Conservation (phyloP, 768 basidiomycete species). For the Phlebiopsis flavidoalba region DNA sequence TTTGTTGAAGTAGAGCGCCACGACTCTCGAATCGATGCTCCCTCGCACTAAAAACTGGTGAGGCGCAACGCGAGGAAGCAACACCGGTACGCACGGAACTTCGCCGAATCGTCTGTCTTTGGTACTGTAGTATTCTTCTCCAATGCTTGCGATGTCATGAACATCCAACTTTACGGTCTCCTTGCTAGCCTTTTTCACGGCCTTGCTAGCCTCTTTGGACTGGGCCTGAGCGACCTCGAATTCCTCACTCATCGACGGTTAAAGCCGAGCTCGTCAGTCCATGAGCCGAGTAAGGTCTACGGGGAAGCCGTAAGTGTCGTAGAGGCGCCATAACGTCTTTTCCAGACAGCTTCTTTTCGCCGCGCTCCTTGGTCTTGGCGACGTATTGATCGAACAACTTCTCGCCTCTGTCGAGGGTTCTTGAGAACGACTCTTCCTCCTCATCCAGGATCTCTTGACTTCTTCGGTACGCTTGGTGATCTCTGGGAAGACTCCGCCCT, state of each 20-base stretch:
- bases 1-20: constrained; percentile 83
- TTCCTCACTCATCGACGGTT: constrained; percentile 77
- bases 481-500: constrained; percentile 92
- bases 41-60: constrained; percentile 57
- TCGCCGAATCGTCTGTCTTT: constrained; percentile 90
- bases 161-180: constrained; percentile 90
- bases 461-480: constrained; percentile 76
- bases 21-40: constrained; percentile 69
- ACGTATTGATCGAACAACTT: constrained; percentile 91
- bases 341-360: constrained; percentile 66
- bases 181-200: constrained; percentile 60
- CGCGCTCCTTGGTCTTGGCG: constrained; percentile 54
- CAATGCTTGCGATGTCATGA: constrained; percentile 83
- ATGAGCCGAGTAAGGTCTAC: constrained; percentile 94
- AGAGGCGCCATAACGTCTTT: constrained; percentile 95
- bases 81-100: constrained; percentile 67
- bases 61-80: background rate
- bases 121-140: constrained; percentile 74
- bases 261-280: constrained; percentile 92
- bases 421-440: constrained; percentile 95
- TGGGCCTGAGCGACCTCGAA: constrained; percentile 85
- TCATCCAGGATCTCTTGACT: constrained; percentile 95
- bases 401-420: constrained; percentile 96
- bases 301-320: constrained; percentile 98
- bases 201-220: constrained; percentile 91